These are phyloP conservation scores for Calonectria multiphialidica DNA, from an alignment of 2,329 filamentous ascomycete genomes.

Conservation along the genomic window DNA sequence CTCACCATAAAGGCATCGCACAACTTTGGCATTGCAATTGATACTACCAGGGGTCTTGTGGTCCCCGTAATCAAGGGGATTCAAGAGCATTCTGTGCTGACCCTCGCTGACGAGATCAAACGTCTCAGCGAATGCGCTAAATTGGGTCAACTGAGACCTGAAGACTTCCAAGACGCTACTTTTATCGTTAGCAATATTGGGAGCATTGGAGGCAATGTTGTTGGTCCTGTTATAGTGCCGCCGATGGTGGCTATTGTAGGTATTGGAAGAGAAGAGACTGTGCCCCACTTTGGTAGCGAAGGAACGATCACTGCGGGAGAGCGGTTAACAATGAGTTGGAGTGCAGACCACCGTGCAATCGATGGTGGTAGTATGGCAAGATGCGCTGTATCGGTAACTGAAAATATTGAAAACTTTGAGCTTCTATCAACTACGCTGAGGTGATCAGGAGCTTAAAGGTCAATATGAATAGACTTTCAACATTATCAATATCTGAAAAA, in stretches of 20 bases:
- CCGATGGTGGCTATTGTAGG: neutral
- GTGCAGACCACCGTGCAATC: too few relatives aligned
- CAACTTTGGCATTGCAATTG: neutral
- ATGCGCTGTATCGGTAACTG: too few relatives aligned
- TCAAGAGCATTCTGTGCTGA: neutral
- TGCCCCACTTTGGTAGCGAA: too few relatives aligned
- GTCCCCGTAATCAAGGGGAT: neutral
- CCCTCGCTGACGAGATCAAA: neutral
- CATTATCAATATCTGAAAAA: too few relatives aligned
- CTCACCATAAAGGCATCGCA: neutral
- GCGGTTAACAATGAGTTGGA: too few relatives aligned
- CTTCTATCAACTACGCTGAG: too few relatives aligned
- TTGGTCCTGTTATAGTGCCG: neutral
- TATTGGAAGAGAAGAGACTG: neutral
- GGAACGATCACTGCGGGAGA: too few relatives aligned
- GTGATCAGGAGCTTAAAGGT: too few relatives aligned
- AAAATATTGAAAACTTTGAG: too few relatives aligned
- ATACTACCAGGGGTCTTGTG: neutral
- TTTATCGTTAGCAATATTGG: slow-evolving; percentile 14
- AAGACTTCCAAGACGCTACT: neutral
- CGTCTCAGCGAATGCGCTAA: neutral
- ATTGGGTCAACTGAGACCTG: neutral
- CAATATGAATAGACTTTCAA: too few relatives aligned
- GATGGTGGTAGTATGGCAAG: too few relatives aligned
- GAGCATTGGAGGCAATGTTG: slow-evolving; percentile 12